Evolutionary conservation across 257 asterid species (phyloP).

Genomic region (Solanum tarapatanum): DNA sequence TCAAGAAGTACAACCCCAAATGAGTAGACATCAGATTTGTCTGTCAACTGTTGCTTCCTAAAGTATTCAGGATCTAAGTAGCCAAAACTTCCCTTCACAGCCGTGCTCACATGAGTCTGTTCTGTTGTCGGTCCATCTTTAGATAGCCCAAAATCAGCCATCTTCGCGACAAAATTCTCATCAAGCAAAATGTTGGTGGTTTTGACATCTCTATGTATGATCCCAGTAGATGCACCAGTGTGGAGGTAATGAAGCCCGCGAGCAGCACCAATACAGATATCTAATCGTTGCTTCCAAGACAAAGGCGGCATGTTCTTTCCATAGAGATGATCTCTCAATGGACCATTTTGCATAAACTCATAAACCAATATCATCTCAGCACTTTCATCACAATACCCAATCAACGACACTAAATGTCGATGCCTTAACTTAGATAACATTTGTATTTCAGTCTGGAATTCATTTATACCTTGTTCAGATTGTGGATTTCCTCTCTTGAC

Average conservation of each 20-base stretch:
- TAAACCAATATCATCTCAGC: slow-evolving; percentile 15
- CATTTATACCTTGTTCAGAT: slow-evolving; percentile 10
- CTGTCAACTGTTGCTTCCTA: slow-evolving; percentile 12
- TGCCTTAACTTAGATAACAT: slow-evolving; percentile 13
- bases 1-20: slow-evolving; percentile 13
- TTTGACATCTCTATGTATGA: slow-evolving; percentile 15
- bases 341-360: slow-evolving; percentile 15
- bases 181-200: slow-evolving; percentile 14
- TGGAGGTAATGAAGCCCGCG: slow-evolving; percentile 19
- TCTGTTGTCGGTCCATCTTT: slow-evolving; percentile 13
- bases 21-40: slow-evolving; percentile 15
- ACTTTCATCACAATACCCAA: slow-evolving; percentile 15
- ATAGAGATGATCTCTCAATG: slow-evolving; percentile 14
- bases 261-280: slow-evolving; percentile 14
- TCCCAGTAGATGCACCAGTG: slow-evolving; percentile 13
- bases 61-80: slow-evolving; percentile 18
- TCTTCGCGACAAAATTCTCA: slow-evolving; percentile 9
- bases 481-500: slow-evolving; percentile 16
- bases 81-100: slow-evolving; percentile 16
- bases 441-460: slow-evolving; percentile 13
- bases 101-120: slow-evolving; percentile 12
- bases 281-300: slow-evolving; percentile 10
- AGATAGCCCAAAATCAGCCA: slow-evolving; percentile 17
- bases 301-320: slow-evolving; percentile 3
- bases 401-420: slow-evolving; percentile 13